Evolutionary conservation across 208 protist genomes (phyloP), one percentile per base, ranked within the genome.

Genomic region (Acanthamoeba healyi): DNA sequence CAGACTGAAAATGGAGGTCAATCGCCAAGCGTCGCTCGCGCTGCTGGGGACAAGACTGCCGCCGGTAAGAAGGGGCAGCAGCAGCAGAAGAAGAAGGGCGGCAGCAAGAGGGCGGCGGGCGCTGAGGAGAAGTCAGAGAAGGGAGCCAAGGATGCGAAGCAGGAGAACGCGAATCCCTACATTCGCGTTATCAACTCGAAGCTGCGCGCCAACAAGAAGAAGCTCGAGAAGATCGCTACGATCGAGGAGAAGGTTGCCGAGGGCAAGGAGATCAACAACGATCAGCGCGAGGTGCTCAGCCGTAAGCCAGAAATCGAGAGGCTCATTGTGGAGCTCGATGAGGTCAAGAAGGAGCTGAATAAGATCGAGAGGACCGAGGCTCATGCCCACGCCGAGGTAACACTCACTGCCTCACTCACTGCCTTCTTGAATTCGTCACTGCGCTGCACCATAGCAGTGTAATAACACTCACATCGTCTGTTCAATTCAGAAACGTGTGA

Each of bases 221-320:
- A 79, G 70, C 70, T 79, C 14, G 70, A 79, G 32, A 79, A 79
- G 70, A 79, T 79, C 70, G 70, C 70, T 4, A 44, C 70, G 36
- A 79, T 79, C 22, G 70, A 79, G 34, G 70, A 38, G 70, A 79
- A 79, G 70, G 34, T 79, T 2, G 70, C 70, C 9, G 70, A 79
- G 14, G 70, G 70, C 70, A 79, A 79, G 70, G 70, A 79, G 36
- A 79, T 79, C 36, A 79, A 79, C 70, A 79, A 19, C 70, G 70
- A 79, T 46, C 70, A 79, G 70, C 70, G 70, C 29, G 70, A 79
- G 70, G 34, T 79, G 34, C 70, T 79, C 22, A 79, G 70, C 70
- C 70, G 70, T 9, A 79, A 79, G 70, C 36, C 70, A 26, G 70
- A 79, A 46, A 79, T 46, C 19, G 70, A 79, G 70, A 4, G 70